Conservation (phyloP, 2,329 filamentous ascomycete genomes). For the Clonostachys byssicola region DNA sequence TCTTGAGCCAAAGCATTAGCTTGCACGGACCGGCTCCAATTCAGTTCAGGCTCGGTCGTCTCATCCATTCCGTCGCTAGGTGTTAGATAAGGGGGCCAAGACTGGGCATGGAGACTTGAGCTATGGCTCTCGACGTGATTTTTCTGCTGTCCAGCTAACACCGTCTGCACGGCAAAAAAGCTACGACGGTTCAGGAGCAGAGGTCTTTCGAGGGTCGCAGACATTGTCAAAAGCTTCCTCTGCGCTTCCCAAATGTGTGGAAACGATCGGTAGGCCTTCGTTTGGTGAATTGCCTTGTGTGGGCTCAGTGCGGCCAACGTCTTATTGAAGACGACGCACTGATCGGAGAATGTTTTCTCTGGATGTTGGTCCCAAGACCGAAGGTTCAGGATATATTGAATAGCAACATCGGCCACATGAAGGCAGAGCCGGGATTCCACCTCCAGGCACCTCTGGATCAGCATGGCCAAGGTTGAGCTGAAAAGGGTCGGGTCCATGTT, state of each 20-base stretch:
- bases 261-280: slow-evolving; percentile 1
- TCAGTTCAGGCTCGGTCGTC: slow-evolving; percentile 41
- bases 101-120: slow-evolving; percentile 40
- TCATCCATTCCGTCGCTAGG: slow-evolving; percentile 58
- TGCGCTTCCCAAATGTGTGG: slow-evolving; percentile 5
- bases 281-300: not conserved
- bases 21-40: slow-evolving; percentile 46
- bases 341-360: not conserved
- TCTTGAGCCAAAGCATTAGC: slow-evolving; percentile 51
- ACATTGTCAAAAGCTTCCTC: slow-evolving; percentile 46
- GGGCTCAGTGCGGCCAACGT: not conserved
- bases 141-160: slow-evolving; percentile 50
- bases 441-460: not conserved
- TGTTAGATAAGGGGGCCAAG: slow-evolving; percentile 58
- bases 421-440: slow-evolving; percentile 1
- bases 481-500: not conserved
- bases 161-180: slow-evolving; percentile 49
- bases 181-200: slow-evolving; percentile 45
- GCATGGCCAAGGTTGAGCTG: not conserved
- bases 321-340: slow-evolving; percentile 2
- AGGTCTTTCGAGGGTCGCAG: slow-evolving; percentile 39
- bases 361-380: not conserved
- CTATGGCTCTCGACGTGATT: slow-evolving; percentile 43
- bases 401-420: not conserved
- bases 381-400: slow-evolving; percentile 3